Evolutionary conservation across 2,329 filamentous ascomycete species (phyloP), one percentile per base, ranked within the genome.

Genomic region (Biscogniauxia sp.): DNA sequence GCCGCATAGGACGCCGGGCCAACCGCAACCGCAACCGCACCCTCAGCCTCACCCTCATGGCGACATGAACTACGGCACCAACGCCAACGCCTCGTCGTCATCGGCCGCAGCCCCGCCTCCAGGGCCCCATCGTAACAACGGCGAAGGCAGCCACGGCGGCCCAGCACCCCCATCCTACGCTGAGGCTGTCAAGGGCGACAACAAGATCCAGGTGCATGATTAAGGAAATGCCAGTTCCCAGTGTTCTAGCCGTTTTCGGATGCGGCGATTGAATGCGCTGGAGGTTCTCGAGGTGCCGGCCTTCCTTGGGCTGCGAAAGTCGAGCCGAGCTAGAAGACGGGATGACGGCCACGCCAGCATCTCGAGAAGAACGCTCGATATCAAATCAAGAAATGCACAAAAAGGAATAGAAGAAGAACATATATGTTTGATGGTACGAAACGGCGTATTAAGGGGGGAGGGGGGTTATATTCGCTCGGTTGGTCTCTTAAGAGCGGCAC

Each of bases 111-210:
- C 60, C 56, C 64, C 28, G 69, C 66, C 37, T 11, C 15, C 37
- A 45, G 28, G 28, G 11, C 37, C 37, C 15, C 37, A 45, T 45
- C 37, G n/a, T 45, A n/a, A 45, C 37, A 78, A 78, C 13, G 41
- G 54, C 8, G 53, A 59, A 17, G 60, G 51, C 54, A 55, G 49
- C 28, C 7, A 25, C 6, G 25, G 8, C 5, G 62, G 59, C 8
- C 61, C 25, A 20, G 81, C 85, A 45, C 93, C 94, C 51, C 94
- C 95, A 3, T 92, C 89, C 15, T 98, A 98, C 75, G 90, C 91
- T 17, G 92, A 97, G 77, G 94, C 92, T 54, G 89, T 97, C 61
- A 89, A 88, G 70, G 93, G 92, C 1, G 94, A 98, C 73, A 79
- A 97, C 77, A 98, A 98, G 84, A 82, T 97, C 55, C 95, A 98